A percentile compares a stretch with the other conserved stretches of the same genome.
Evolutionary conservation across 1,284 basidiomycete genomes (phyloP).

Genomic region (Cryptococcus jaspeensis): DNA sequence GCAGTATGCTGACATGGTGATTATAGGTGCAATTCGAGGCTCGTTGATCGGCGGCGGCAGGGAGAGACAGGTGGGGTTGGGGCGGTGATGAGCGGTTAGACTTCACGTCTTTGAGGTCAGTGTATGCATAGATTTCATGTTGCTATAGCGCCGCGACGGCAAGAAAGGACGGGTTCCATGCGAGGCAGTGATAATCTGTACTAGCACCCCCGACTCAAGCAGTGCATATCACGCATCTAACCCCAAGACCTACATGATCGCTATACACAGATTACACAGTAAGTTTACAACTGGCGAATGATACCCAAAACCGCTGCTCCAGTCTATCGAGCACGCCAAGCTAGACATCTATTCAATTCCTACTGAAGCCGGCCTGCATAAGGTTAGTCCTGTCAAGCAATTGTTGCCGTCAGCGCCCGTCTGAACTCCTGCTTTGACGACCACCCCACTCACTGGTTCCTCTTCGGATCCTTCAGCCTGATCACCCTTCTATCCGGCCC

Average conservation of each 20-base stretch:
- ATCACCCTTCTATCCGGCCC: slow-evolving; percentile 37
- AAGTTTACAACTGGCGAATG: no score
- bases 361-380: no score
- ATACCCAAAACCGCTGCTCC: no score
- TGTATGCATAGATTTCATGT: slow-evolving; percentile 5
- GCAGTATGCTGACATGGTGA: slow-evolving; percentile 6
- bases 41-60: slow-evolving; percentile 14
- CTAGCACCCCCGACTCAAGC: background rate
- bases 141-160: background rate
- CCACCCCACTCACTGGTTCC: slow-evolving; percentile 44
- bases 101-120: background rate
- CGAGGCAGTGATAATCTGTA: background rate
- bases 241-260: background rate
- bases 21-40: slow-evolving; percentile 45
- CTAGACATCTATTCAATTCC: no score
- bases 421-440: no score
- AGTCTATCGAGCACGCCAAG: no score
- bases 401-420: no score
- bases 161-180: background rate
- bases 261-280: no score
- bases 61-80: background rate
- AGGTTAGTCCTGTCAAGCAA: no score
- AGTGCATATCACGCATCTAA: background rate
- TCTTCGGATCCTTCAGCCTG: slow-evolving; percentile 41
- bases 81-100: background rate